phyloP scores from a whole-genome alignment of 441 rosid species.

The Raphanus hybrid region DNA sequence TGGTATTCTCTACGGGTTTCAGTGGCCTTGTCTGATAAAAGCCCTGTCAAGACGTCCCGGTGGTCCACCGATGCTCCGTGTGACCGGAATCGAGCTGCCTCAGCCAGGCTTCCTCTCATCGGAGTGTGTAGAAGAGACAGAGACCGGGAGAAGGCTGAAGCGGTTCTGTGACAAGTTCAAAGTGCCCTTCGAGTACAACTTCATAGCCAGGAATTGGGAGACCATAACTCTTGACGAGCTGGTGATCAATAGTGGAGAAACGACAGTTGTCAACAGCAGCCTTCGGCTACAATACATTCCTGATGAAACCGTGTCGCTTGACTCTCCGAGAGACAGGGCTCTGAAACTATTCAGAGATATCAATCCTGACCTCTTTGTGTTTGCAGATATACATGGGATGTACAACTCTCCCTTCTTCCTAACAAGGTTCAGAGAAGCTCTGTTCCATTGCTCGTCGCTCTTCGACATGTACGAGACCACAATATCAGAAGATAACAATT shows the following conservation, averaged over 20 bases:
- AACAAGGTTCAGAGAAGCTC: constrained; percentile 82
- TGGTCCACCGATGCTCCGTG: constrained; percentile 79
- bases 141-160: constrained; percentile 65
- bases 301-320: constrained; percentile 67
- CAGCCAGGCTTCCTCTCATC: constrained; percentile 87
- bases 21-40: constrained; percentile 94
- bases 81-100: constrained; percentile 89
- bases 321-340: constrained; percentile 77
- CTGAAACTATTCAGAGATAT: constrained; percentile 64
- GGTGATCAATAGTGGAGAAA: constrained; percentile 58
- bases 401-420: constrained; percentile 84
- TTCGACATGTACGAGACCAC: constrained; percentile 78
- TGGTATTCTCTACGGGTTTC: constrained; percentile 90
- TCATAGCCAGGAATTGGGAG: constrained; percentile 89
- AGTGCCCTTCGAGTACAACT: constrained; percentile 71
- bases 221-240: constrained; percentile 77
- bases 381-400: constrained; percentile 68
- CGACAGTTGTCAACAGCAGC: constrained; percentile 66
- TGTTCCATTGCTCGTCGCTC: constrained; percentile 76
- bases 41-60: constrained; percentile 57
- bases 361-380: constrained; percentile 73
- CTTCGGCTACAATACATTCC: constrained; percentile 66
- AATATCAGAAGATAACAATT: constrained; percentile 55
- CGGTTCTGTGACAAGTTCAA: constrained; percentile 74
- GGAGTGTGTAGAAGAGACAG: constrained; percentile 80